Base-by-base conservation (phyloP, 495 filamentous ascomycete species). In the Tetracladium setigerum region DNA sequence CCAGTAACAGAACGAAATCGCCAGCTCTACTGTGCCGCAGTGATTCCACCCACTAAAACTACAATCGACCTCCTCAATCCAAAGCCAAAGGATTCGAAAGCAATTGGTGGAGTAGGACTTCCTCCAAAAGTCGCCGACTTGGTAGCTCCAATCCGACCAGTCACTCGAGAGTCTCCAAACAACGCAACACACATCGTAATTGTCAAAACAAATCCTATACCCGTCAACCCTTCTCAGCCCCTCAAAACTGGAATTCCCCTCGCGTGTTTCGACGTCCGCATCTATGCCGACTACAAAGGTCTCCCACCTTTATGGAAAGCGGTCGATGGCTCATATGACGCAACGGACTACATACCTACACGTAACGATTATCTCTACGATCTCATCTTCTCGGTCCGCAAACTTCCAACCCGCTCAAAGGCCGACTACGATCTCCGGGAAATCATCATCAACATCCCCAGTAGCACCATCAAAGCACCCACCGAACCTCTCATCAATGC, bases 351-450 rank as follows among this genome's bases (percentile, higher is more conserved):
- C n/a, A 12, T 46, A 1, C 32, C 43, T n/a, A 46, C 43, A 4
- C 16, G 37, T 3, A 46, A 31, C 5, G 24, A 36, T 13, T 36
- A 35, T 24, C 31, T 46, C 1, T 46, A 36, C 43, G 43, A 46
- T 27, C n/a, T 46, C 13, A 36, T 46, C 15, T 35, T 46, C 31
- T 33, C 43, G 16, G 22, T 46, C 31, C 31, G 43, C 31, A 31
- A 34, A n/a, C 22, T 24, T 13, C 1, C 15, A 1, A 27, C 41
- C 12, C 30, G 24, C 10, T 19, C 32, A 11, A 30, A 46, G 12
- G 11, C 43, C 1, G n/a, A 19, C 4, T 38, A n/a, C 13, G 16
- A 35, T 11, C 43, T 46, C 9, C 12, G 9, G 37, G 43, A 36
- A 10, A 9, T 46, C 32, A 18, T 14, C 18, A 37, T 46, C 31